phyloP scores from a whole-genome alignment of 495 filamentous ascomycete genomes.

The Talaromyces thailandensis region DNA sequence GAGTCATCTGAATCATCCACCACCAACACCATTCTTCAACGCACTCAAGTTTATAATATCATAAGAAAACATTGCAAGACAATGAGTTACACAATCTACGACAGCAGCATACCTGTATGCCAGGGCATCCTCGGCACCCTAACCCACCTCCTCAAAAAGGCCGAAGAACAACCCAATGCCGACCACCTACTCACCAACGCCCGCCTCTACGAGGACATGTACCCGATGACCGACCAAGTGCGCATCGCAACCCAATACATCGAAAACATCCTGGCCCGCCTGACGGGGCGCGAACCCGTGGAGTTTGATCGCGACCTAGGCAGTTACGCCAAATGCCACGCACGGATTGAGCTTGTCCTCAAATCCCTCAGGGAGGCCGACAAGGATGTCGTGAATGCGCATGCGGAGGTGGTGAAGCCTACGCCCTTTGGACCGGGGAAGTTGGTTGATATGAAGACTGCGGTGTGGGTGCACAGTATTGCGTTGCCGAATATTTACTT shows the following conservation, averaged over 20 bases:
- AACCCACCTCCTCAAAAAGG: slow-evolving; percentile 13
- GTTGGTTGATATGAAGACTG: slow-evolving; percentile 8
- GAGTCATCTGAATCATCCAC: neutral
- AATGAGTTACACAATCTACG: slow-evolving; percentile 22
- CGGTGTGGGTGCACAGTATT: slow-evolving; percentile 24
- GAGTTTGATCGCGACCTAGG: slow-evolving; percentile 20
- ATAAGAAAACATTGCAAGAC: neutral
- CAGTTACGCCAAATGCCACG: slow-evolving; percentile 30
- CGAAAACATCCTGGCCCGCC: slow-evolving; percentile 18
- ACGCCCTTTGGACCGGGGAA: slow-evolving; percentile 3
- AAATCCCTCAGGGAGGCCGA: slow-evolving; percentile 24
- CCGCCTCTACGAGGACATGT: slow-evolving; percentile 6
- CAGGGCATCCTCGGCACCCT: slow-evolving; percentile 14
- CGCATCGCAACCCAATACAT: slow-evolving; percentile 20
- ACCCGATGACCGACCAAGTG: slow-evolving; percentile 34
- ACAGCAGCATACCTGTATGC: slow-evolving; percentile 20
- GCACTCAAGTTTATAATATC: too few relatives aligned
- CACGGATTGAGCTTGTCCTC: slow-evolving; percentile 26
- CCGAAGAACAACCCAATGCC: slow-evolving; percentile 10
- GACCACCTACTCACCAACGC: neutral
- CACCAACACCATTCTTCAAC: neutral
- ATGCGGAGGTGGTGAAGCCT: slow-evolving; percentile 10
- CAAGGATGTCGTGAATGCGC: slow-evolving; percentile 14
- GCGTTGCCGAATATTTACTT: slow-evolving; percentile 49
- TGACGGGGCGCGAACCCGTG: slow-evolving; percentile 14